phyloP scores from a whole-genome alignment of 2,329 filamentous ascomycete genomes.

The Cladosporium halotolerans region DNA sequence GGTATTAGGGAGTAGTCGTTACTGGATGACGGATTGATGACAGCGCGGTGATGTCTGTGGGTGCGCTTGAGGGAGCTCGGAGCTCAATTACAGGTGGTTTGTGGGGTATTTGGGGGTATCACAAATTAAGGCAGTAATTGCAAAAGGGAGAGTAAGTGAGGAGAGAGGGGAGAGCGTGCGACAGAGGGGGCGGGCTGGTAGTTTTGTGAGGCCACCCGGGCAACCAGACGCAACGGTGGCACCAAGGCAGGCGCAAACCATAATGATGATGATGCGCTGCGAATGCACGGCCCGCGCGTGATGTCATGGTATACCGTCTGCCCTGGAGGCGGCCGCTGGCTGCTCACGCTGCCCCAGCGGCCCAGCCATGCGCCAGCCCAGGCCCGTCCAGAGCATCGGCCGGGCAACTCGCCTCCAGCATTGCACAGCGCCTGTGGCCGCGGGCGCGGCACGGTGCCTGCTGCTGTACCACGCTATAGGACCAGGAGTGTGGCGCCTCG shows the following conservation, averaged over 20 bases:
- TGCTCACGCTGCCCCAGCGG: background rate
- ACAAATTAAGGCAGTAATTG: background rate
- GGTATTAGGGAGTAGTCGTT: background rate
- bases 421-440: no score
- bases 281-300: background rate
- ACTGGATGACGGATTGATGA: background rate
- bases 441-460: no score
- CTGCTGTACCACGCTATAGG: no score
- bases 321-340: background rate
- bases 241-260: background rate
- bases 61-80: background rate
- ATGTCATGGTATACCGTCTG: background rate
- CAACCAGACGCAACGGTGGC: background rate
- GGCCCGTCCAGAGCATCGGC: no score
- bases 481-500: no score
- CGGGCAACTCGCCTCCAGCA: no score
- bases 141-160: background rate
- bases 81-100: conserved; percentile 1
- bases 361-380: no score
- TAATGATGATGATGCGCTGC: background rate
- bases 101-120: background rate
- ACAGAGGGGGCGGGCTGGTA: background rate
- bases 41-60: background rate
- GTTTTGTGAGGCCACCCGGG: background rate
- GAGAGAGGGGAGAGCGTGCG: background rate